Conservation (phyloP, 192 early-diverging fungal species). For the Entomortierella lignicola region DNA sequence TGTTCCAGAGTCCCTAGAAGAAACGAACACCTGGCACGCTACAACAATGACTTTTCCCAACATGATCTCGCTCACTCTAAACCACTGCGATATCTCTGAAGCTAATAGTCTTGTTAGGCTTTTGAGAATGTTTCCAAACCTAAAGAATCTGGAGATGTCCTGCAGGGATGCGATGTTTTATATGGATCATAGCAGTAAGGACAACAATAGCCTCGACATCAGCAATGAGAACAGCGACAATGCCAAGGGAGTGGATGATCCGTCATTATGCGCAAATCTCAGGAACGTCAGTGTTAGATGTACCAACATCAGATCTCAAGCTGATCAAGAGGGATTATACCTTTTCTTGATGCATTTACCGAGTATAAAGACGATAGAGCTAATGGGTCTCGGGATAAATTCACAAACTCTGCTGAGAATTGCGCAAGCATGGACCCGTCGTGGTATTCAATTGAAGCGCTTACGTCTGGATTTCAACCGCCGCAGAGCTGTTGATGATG, state of each 20-base stretch:
- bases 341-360: constrained; percentile 3
- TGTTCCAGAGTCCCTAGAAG: constrained; percentile 19
- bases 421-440: constrained; percentile 25
- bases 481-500: constrained; percentile 8
- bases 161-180: constrained; percentile 19
- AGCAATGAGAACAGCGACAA: neutral
- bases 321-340: constrained; percentile 8
- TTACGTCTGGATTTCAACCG: constrained; percentile 1
- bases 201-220: neutral
- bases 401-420: neutral
- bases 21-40: constrained; percentile 15
- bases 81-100: constrained; percentile 27
- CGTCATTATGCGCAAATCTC: neutral
- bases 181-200: neutral
- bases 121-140: constrained; percentile 24
- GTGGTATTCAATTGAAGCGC: constrained; percentile 2
- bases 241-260: neutral
- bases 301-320: constrained; percentile 9
- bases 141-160: constrained; percentile 1
- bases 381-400: neutral
- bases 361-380: constrained; percentile 6
- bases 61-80: constrained; percentile 1
- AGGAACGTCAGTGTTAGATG: constrained; percentile 4
- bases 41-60: constrained; percentile 24
- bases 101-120: constrained; percentile 2